Evolutionary conservation across 352 stramenopile genomes (phyloP).

Genomic region (Saprolegnia parasitica): DNA sequence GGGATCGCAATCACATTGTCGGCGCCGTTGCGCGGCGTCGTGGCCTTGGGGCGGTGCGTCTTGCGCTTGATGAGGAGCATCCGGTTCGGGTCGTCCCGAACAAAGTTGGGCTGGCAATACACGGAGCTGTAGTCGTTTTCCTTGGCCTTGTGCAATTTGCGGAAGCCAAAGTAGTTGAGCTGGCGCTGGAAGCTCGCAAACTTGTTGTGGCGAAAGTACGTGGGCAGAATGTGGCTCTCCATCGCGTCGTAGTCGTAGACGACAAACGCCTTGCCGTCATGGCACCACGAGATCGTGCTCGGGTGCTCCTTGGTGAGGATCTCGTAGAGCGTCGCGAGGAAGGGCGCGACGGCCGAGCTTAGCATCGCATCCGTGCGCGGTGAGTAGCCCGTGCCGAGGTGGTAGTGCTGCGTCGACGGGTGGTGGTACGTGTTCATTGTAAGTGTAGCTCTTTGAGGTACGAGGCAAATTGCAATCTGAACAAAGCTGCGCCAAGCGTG

Average conservation of each 20-base stretch:
- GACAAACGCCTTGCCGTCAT: constrained; percentile 62
- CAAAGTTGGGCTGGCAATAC: constrained; percentile 66
- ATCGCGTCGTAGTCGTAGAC: constrained; percentile 58
- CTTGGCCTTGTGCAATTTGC: constrained; percentile 42
- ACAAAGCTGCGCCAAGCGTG: no score
- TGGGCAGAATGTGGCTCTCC: constrained; percentile 72
- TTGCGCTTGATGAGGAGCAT: constrained; percentile 77
- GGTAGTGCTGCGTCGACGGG: not conserved
- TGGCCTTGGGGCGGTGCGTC: constrained; percentile 25
- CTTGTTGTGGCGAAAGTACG: constrained; percentile 93
- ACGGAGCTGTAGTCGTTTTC: constrained; percentile 65
- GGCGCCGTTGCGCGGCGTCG: constrained; percentile 6
- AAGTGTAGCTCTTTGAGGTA: not conserved
- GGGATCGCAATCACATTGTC: constrained; percentile 10
- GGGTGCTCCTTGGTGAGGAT: constrained; percentile 70
- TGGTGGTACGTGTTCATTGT: not conserved
- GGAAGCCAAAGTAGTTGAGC: constrained; percentile 87
- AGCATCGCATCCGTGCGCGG: not conserved
- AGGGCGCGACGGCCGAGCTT: constrained; percentile 32
- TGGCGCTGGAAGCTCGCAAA: constrained; percentile 88
- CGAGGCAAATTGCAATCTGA: no score
- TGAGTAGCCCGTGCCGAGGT: not conserved
- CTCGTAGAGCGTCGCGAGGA: constrained; percentile 69
- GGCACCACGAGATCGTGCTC: constrained; percentile 59
- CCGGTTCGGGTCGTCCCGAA: constrained; percentile 48